These are phyloP conservation scores for Globisporangium polare DNA, from an alignment of 352 stramenopile genomes.

Conservation along the genomic window DNA sequence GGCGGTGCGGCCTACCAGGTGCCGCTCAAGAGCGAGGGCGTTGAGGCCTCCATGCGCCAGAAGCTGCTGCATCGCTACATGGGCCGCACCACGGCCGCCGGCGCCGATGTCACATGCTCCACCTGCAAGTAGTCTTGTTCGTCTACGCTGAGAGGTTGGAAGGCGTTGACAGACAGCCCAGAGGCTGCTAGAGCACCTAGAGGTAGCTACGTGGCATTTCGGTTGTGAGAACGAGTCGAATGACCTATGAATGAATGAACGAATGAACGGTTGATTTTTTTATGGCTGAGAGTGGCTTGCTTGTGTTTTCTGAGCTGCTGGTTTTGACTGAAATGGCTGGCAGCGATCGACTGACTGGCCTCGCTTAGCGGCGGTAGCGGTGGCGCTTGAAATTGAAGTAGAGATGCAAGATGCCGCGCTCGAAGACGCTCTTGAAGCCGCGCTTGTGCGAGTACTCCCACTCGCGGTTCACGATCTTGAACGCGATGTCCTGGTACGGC, in stretches of 20 bases:
- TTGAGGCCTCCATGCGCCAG: conserved; percentile 68
- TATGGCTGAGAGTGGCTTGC: background rate
- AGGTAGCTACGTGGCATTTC: background rate
- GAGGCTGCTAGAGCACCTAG: background rate
- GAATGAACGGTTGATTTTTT: conserved; percentile 1
- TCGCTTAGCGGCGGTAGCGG: conserved; percentile 92
- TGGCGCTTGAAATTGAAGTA: conserved; percentile 99
- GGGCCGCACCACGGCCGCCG: conserved; percentile 19
- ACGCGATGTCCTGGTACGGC: conserved; percentile 99
- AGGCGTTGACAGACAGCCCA: too few relatives aligned
- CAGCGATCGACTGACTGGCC: background rate
- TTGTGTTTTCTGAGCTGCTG: background rate
- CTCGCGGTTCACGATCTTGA: conserved; percentile 99
- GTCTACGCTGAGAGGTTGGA: too few relatives aligned
- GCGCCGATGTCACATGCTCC: too few relatives aligned
- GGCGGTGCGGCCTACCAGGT: conserved; percentile 90
- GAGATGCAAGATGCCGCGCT: conserved; percentile 96
- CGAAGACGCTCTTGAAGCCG: conserved; percentile 98
- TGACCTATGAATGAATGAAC: background rate
- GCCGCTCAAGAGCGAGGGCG: conserved; percentile 88
- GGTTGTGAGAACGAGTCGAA: background rate
- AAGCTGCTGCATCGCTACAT: conserved; percentile 54
- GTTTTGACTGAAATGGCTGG: background rate
- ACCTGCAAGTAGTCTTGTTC: conserved; percentile 19
- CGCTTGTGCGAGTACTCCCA: conserved; percentile 97